Evolutionary conservation across 257 asterid species (phyloP), one percentile per base, ranked within the genome.

Genomic region (Pogostemon cablin): DNA sequence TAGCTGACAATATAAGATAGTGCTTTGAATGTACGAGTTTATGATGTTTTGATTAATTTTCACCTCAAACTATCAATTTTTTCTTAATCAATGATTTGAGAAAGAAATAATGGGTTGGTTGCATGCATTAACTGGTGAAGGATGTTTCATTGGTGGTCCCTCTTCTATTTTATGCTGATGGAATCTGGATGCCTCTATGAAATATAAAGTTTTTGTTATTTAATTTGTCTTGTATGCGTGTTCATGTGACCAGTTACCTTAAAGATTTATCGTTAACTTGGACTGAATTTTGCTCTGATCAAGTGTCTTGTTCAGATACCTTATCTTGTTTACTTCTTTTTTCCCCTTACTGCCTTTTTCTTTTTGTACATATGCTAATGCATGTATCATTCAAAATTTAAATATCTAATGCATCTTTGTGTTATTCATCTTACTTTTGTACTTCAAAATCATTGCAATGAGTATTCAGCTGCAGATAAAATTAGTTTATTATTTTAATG

Each of bases 101-200:
- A 52, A 61, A 58, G 73, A 64, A 62, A 38, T 32, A 41, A 47
- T 73, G 42, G 63, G 41, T 52, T 38, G 52, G 55, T 37, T 60
- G 69, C 37, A 54, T 42, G 48, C 35, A 41, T 62, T 72, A 64
- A 68, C 44, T 35, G 55, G 38, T 7, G 67, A 61, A 74, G 63
- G 54, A 50, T 77, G 62, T 78, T 75, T 77, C 55, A 34, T 47
- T 37, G 34, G 75, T 62, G 78, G 75, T 79, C 80, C 77, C 75
- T 70, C 58, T 52, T 65, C 59, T 67, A 67, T 47, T 65, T 53
- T 58, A 65, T 72, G 73, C 67, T 67, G 69, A 49, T 71, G 77
- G 69, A 72, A 62, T 34, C 79, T 70, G 53, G 61, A 69, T 69
- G 50, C 68, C 71, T 69, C 73, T 44, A 56, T 67, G 63, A 56